Base-by-base conservation (phyloP, 108 stramenopile genomes). In the Skeletonema tropicum region DNA sequence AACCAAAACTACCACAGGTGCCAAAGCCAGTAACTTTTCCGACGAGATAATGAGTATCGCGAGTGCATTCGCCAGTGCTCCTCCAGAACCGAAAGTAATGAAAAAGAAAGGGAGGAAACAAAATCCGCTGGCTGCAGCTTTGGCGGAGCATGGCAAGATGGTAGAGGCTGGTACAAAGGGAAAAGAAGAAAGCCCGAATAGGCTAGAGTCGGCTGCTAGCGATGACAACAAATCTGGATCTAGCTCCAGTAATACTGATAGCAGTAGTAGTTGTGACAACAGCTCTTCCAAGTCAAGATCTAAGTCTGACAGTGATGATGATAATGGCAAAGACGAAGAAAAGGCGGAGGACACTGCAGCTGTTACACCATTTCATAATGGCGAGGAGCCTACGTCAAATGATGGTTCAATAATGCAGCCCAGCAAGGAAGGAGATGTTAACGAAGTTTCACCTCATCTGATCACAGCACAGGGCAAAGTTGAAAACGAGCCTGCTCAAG, bases 261-360 rank as follows among this genome's bases (percentile, higher is more conserved):
- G 26, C 26, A 29, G 26, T 29, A 29, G 26, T 29, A 49, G 48
- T 19, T 59, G 68, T 33, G 55, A 9, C 68, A 58, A 32, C 33
- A 55, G 52, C 52, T 57, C 55, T 35, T 68, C 68, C 6, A 35
- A 38, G 35, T 57, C 68, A 21, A 57, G 14, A 25, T 66, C 42
- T 23, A 38, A 33, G 6, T 57, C 55, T 55, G 36, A 6, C 30
- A 55, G 33, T 57, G 57, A 57, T 33, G 55, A 35, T 7, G 68
- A 68, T 4, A 35, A 68, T 11, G 55, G 36, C 13, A 31, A 19
- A 31, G 52, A 46, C 35, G 42, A 45, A n/a, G 26, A 2, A 29
- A 29, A 29, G 26, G 15, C 4, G 42, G 15, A 45, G 11, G 42
- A 45, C 42, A 10, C 68, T 57, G 14, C 55, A 35, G 5, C 21